These are phyloP conservation scores for Tephrocybe rancida DNA, from an alignment of 768 basidiomycete species.

Conservation along the genomic window DNA sequence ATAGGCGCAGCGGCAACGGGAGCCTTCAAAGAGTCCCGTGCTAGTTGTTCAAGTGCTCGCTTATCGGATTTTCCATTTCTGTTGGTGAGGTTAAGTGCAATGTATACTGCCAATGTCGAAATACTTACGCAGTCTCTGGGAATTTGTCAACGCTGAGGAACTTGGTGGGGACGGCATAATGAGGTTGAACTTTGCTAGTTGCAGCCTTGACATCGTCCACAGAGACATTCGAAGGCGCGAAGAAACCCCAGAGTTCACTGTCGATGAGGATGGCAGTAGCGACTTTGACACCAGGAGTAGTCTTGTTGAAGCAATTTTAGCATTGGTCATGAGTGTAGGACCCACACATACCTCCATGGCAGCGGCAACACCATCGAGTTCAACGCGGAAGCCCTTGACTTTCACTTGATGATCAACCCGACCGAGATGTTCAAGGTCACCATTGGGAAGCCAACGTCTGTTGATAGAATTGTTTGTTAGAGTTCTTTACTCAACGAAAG, in stretches of 20 bases:
- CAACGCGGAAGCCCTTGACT: conserved; percentile 68
- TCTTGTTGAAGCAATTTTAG: not conserved
- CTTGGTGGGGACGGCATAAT: conserved; percentile 58
- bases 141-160: conserved; percentile 45
- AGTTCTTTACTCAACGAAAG: conserved; percentile 5
- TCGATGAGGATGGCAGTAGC: conserved; percentile 57
- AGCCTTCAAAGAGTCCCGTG: conserved; percentile 20
- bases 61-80: conserved; percentile 63
- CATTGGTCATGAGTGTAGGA: conserved; percentile 13
- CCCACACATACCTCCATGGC: conserved; percentile 59
- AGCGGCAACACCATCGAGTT: conserved; percentile 60
- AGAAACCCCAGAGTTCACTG: conserved; percentile 57
- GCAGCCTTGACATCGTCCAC: conserved; percentile 42
- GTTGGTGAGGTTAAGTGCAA: conserved; percentile 37
- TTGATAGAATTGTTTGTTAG: conserved; percentile 14
- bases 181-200: conserved; percentile 51
- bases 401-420: conserved; percentile 66
- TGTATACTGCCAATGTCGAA: conserved; percentile 57
- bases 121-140: conserved; percentile 52
- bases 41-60: conserved; percentile 41
- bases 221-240: conserved; percentile 40
- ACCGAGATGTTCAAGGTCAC: conserved; percentile 58
- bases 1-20: not conserved
- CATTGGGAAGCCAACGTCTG: conserved; percentile 52
- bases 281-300: conserved; percentile 30